Evolutionary conservation across 1,139 yeast genomes (phyloP), one percentile per base, ranked within the genome.

Genomic region (Wickerhamomyces sp.): DNA sequence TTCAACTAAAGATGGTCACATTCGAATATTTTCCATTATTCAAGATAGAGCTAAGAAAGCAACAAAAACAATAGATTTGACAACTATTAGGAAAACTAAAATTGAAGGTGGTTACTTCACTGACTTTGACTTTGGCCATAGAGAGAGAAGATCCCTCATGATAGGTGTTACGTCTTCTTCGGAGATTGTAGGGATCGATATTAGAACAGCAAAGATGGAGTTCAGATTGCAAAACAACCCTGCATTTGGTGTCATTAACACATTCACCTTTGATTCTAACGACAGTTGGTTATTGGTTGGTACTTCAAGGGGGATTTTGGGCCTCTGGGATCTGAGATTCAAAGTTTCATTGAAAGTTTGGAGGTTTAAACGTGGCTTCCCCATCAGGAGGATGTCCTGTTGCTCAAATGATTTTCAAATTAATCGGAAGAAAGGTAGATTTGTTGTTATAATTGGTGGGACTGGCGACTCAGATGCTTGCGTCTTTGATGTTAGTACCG

Each of bases 291-390:
- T 85, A 4, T 58, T 88, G 5, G 57, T 83, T 3, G 97, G 96
- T 0, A 86, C 97, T 0, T 66, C 75, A 1, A 73, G 72, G 33
- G 97, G 97, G 2, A 64, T 81, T 1, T 58, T 92, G 25, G 78
- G 78, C 45, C 60, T 92, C 17, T 89, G 96, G 95, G 97, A 90
- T 59, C 51, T 85, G 32, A 66, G 96, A 40, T 87, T 88, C 56
- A 70, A 69, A 29, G 49, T 83, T 0, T 63, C 75, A 35, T 65
- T 86, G 22, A 80, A 75, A 45, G 66, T 81, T 1, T 85, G 89
- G 80, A 71, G 72, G 7, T 67, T 83, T 35, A 71, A 70, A 14
- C 67, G 69, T 14, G 62, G 70, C 3, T 58, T 60, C 20, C 74
- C 78, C 0, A 76, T 86, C 14, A 60, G 63, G 14, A 58, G 68